Base-by-base conservation (phyloP, 192 early-diverging fungal genomes). In the Backusella mclennaniae region DNA sequence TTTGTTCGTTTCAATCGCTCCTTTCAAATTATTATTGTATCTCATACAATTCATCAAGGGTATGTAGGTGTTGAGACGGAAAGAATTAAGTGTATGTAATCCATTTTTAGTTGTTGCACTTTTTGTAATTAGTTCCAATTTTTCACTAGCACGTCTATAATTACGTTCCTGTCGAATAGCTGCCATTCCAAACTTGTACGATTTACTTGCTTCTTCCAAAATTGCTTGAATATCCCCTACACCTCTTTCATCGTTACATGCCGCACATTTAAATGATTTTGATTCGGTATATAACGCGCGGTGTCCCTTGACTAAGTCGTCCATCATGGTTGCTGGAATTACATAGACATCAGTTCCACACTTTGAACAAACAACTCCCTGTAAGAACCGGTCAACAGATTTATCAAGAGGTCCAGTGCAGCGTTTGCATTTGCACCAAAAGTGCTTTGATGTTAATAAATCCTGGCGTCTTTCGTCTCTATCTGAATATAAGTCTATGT, bases 371-470 rank as follows among this genome's bases (percentile, higher is more conserved):
- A 90, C 83, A 52, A 92, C 86, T 21, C 92, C 90, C 79, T 91
- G 88, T 82, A 93, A 83, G 63, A 88, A 89, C 7, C 92, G 85
- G 76, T 93, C 92, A 1, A 89, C 86, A n/a, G 90, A 91, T 49
- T 89, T 84, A 49, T 88, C 86, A 38, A 93, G 85, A 12, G 85
- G 82, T 42, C 82, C 81, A 23, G 83, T 86, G 83, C 93, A 95
- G 29, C 93, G 82, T 52, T 77, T 79, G 79, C 93, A 95, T 80
- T 90, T 85, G 85, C 93, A 95, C 91, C 91, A 93, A 79, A 94
- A 93, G 75, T 89, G 90, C 23, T 90, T 92, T 44, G 88, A 82
- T 31, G 84, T 76, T 71, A 92, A 84, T 15, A 95, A 83, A 41
- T 92, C 89, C 36, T 88, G 87, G 21, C 93, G 87, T 31, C 93